Base-by-base conservation (phyloP, 768 basidiomycete species). In the Tubosaeta sp. region DNA sequence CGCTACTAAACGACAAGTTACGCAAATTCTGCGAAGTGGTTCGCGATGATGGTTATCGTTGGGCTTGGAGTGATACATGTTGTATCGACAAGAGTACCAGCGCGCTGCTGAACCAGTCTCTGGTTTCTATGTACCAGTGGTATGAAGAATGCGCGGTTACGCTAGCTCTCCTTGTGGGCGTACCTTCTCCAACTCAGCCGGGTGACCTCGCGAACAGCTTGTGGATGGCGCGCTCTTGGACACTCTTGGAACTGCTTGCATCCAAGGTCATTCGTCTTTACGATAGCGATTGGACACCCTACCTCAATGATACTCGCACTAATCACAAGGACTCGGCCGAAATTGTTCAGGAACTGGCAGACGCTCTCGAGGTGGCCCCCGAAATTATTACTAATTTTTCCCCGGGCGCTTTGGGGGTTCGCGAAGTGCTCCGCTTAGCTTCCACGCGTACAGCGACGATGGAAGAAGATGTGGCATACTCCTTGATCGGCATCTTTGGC, bases 1-100 rank as follows among this genome's bases (percentile, higher is more conserved):
- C 43, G 13, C 49, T 19, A 9, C 34, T 38, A 35, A 55, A 50
- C 5, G 41, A 50, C 41, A 57, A 57, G 41, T 5, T 57, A n/a
- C 48, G 45, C 38, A 55, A 50, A 29, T 57, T 57, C 32, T 57
- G 56, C 34, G 49, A 47, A 17, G 19, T 26, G 26, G 56, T 51
- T 46, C 48, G 42, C 2, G 41, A 47, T 4, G 47, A 55, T 2
- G 53, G 53, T 8, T 51, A 57, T 27, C 53, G 53, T 9, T 57
- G 56, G 56, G 53, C 53, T 11, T 57, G 56, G 56, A 51, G 49
- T 16, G 53, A 55, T 13, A 57, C 56, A 4, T 57, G 56, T n/a
- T 55, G 54, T 29, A 52, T 55, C 39, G 19, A 52, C 22, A 52
- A 46, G 50, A 43, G 22, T 31, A 55, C 45, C 33, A 46, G 45